These are phyloP conservation scores for Fraxinus anomala DNA, from an alignment of 257 asterid species.

Conservation along the genomic window DNA sequence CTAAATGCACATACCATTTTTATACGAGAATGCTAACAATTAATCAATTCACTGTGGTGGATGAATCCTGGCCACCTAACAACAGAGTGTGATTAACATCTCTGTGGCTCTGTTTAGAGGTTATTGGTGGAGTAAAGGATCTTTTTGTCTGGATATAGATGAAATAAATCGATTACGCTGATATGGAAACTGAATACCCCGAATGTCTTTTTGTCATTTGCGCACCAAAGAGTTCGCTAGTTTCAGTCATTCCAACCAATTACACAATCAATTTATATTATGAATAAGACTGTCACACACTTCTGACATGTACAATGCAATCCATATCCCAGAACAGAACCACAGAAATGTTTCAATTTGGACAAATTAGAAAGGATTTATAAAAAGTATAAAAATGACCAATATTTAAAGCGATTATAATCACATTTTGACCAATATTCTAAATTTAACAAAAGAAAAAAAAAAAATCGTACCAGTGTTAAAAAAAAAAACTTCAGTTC, in stretches of 20 bases:
- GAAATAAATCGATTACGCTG: neutral
- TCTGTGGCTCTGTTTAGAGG: neutral
- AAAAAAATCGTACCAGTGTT: neutral
- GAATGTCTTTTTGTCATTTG: neutral
- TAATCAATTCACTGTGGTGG: neutral
- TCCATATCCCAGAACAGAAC: too few relatives aligned
- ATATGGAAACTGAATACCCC: neutral
- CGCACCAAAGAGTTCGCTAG: neutral
- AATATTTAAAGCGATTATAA: neutral
- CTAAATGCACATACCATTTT: neutral
- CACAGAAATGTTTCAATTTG: too few relatives aligned
- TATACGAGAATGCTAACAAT: neutral
- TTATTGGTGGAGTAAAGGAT: neutral
- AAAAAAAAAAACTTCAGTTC: neutral
- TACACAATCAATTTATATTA: neutral
- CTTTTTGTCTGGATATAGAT: neutral
- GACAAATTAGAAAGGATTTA: too few relatives aligned
- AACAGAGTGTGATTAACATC: neutral
- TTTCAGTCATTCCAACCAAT: neutral
- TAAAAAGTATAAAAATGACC: neutral
- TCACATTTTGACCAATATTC: neutral
- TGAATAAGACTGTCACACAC: neutral
- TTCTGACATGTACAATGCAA: neutral
- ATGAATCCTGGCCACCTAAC: neutral
- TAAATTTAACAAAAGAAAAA: neutral